A percentile compares a stretch with the other conserved stretches of the same genome.
These are phyloP conservation scores for Talaromyces marneffei DNA, from an alignment of 2,329 filamentous ascomycete species.

Conservation along the genomic window DNA sequence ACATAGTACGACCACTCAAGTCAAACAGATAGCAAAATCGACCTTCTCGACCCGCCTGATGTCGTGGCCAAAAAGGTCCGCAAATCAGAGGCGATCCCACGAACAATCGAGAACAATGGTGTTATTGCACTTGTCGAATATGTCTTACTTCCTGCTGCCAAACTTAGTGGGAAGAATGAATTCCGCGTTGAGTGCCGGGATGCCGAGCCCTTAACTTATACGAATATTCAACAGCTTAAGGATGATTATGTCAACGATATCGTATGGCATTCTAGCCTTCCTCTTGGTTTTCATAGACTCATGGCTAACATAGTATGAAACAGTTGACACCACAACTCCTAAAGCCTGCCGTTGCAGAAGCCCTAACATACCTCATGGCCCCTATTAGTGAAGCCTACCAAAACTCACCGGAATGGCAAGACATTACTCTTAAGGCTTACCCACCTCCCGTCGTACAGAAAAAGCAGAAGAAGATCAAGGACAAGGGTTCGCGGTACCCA, in stretches of 20 bases:
- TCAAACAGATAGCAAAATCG: conserved; percentile 71
- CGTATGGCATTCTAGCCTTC: conserved; percentile 43
- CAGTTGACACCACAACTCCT: conserved; percentile 80
- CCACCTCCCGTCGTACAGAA: conserved; percentile 63
- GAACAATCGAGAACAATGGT: conserved; percentile 76
- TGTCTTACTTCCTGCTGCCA: conserved; percentile 67
- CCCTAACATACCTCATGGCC: conserved; percentile 65
- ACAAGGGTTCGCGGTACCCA: conserved; percentile 65
- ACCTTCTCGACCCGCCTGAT: conserved; percentile 76
- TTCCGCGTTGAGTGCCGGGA: conserved; percentile 63
- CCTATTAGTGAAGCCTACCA: conserved; percentile 73
- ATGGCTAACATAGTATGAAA: background rate
- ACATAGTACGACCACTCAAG: background rate
- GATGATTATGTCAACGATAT: conserved; percentile 75
- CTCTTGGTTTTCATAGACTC: background rate
- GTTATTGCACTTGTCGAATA: conserved; percentile 80
- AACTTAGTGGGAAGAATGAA: conserved; percentile 45
- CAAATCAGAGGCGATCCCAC: conserved; percentile 75
- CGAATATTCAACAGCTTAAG: conserved; percentile 65
- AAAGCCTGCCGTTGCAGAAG: conserved; percentile 74
- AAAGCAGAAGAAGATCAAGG: conserved; percentile 68
- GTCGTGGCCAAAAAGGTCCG: conserved; percentile 73
- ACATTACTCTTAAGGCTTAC: conserved; percentile 71
- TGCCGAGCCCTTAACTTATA: conserved; percentile 73
- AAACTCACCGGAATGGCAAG: conserved; percentile 71